A percentile compares a stretch with the other conserved stretches of the same genome.
Evolutionary conservation across 495 filamentous ascomycete species (phyloP).

Genomic region (Rostrohypoxylon terebratum): DNA sequence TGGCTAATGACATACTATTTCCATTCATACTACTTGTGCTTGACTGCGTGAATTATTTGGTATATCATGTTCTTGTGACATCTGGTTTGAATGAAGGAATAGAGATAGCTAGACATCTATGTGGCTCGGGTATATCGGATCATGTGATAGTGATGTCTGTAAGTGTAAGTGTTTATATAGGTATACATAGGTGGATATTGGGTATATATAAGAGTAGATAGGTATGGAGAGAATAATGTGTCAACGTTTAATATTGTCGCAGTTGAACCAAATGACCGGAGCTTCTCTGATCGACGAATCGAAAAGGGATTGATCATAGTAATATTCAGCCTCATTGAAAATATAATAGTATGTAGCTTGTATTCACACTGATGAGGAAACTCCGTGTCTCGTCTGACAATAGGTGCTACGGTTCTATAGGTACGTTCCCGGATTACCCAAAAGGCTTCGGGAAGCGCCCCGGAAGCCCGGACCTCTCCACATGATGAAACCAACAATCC

Average conservation of each 20-base stretch:
- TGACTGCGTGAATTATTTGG: not conserved
- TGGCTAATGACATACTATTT: slow-evolving; percentile 44
- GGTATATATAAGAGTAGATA: not conserved
- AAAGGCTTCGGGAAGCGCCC: slow-evolving; percentile 34
- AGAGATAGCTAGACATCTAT: not conserved
- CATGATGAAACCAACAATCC: slow-evolving; percentile 35
- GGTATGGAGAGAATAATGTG: not conserved
- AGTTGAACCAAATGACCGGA: not conserved
- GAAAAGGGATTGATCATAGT: not conserved
- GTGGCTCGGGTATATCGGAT: not conserved
- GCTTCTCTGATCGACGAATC: not conserved
- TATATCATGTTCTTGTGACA: not conserved
- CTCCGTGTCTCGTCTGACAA: not conserved
- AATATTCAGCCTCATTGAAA: slow-evolving; percentile 5
- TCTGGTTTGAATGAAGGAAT: not conserved
- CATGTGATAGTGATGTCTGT: not conserved
- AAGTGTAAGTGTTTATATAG: not conserved
- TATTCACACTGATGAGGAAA: slow-evolving; percentile 31
- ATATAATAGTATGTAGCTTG: slow-evolving; percentile 3
- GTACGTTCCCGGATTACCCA: slow-evolving; percentile 22
- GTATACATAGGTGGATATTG: not conserved
- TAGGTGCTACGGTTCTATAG: slow-evolving; percentile 10
- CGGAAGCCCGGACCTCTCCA: slow-evolving; percentile 30
- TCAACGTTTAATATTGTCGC: not conserved
- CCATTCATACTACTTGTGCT: slow-evolving; percentile 6